These are phyloP conservation scores for Coprinopsis sp. DNA, from an alignment of 768 basidiomycete species.

Conservation along the genomic window DNA sequence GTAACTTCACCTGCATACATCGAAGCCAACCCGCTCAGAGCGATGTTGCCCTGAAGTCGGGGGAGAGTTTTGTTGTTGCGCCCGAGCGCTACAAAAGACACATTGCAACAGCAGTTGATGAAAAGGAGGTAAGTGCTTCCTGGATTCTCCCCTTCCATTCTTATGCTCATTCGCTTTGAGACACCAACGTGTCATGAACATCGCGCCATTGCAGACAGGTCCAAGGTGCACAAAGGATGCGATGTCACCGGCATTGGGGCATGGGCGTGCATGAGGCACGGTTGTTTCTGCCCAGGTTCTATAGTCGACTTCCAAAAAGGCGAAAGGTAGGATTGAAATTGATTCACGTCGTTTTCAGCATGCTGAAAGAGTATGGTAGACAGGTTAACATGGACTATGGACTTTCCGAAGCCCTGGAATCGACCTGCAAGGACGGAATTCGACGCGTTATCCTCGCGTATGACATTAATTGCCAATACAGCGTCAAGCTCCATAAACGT, in stretches of 20 bases:
- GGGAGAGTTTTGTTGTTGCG: constrained; percentile 13
- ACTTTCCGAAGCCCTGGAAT: constrained; percentile 12
- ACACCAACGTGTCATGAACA: constrained; percentile 6
- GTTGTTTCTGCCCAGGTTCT: constrained; percentile 14
- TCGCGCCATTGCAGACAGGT: not conserved
- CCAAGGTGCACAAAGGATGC: not conserved
- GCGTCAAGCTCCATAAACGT: constrained; percentile 1
- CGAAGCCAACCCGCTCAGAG: not conserved
- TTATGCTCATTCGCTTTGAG: not conserved
- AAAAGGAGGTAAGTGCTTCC: not conserved
- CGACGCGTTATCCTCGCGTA: constrained; percentile 10
- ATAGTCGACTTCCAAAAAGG: constrained; percentile 23
- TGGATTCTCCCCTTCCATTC: not conserved
- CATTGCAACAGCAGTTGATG: not conserved
- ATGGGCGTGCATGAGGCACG: constrained; percentile 17
- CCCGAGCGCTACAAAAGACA: constrained; percentile 1
- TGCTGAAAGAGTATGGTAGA: not conserved
- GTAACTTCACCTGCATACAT: constrained; percentile 14
- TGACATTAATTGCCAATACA: constrained; percentile 19
- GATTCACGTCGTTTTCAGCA: no score
- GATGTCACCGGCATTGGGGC: constrained; percentile 14
- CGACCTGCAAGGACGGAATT: constrained; percentile 5
- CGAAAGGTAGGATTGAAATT: constrained; percentile 4
- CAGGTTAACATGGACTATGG: constrained; percentile 24
- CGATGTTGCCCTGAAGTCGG: constrained; percentile 11